These are phyloP conservation scores for Neonectria sp. DNA, from an alignment of 2,329 filamentous ascomycete species.

Conservation along the genomic window DNA sequence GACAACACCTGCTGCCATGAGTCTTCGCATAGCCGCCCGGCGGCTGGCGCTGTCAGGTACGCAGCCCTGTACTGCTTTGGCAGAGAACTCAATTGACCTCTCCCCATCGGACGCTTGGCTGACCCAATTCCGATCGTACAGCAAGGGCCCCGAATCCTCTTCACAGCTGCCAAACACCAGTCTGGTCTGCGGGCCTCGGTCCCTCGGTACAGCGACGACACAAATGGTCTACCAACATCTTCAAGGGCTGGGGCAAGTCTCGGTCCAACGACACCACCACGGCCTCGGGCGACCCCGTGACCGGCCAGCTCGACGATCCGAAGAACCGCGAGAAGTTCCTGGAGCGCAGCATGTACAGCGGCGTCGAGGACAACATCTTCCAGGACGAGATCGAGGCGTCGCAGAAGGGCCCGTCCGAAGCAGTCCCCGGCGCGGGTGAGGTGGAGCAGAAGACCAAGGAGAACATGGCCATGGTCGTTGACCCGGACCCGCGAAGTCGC, in stretches of 20 bases:
- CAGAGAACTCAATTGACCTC: conserved; percentile 37
- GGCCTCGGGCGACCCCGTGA: conserved; percentile 43
- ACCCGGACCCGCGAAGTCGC: conserved; percentile 82
- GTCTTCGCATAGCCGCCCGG: conserved; percentile 73
- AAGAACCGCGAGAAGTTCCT: conserved; percentile 60
- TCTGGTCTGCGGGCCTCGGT: conserved; percentile 35
- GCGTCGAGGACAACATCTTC: conserved; percentile 72
- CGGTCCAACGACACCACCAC: conserved; percentile 52
- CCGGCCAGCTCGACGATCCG: conserved; percentile 59
- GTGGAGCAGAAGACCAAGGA: conserved; percentile 59
- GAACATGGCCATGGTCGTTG: conserved; percentile 74
- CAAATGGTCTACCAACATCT: conserved; percentile 60
- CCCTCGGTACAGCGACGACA: conserved; percentile 54
- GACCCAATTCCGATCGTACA: conserved; percentile 30
- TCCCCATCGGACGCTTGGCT: conserved; percentile 31
- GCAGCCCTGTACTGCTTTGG: conserved; percentile 36
- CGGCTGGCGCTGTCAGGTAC: conserved; percentile 74
- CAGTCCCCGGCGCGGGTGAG: conserved; percentile 47
- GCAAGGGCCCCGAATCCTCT: conserved; percentile 42
- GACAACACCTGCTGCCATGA: conserved; percentile 66
- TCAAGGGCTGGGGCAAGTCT: conserved; percentile 54
- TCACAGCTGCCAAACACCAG: conserved; percentile 34
- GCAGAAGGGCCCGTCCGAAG: conserved; percentile 35
- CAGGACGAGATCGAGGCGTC: conserved; percentile 69
- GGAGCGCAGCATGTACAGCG: conserved; percentile 57